Base-by-base conservation (phyloP, 2,329 filamentous ascomycete species). In the Aureobasidium namibiae region DNA sequence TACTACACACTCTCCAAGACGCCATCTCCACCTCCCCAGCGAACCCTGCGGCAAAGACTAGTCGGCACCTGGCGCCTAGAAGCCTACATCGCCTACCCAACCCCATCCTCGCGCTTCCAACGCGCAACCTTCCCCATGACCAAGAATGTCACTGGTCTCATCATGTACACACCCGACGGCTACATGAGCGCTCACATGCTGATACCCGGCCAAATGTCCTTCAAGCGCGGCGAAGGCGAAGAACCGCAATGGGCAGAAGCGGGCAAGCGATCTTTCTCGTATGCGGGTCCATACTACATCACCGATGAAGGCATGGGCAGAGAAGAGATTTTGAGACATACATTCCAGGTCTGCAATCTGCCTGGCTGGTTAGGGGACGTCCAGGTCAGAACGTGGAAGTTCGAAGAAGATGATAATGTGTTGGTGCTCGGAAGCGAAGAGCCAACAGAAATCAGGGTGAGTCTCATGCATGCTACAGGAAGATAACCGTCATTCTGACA, bases 211-310 rank as follows among this genome's bases (percentile, higher is more conserved):
- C 68, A 70, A 61, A 58, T 61, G 52, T 66, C 63, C 56, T 73
- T 73, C 68, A 70, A 70, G 61, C 69, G 70, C 23, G 71, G 70
- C 14, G 67, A 69, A 49, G 70, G 67, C 16, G 70, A 72, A 56
- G 71, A 73, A 56, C 65, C 70, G 39, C 70, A 72, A 53, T 73
- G 71, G 71, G 71, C 71, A 16, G 71, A 73, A 52, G 71, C 71
- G 4, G 70, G 68, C 14, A 72, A 72, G 60, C 63, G 71, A 21
- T 72, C 67, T 61, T 72, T 73, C 38, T 66, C 66, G 14, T 73
- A 73, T 56, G 68, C 68, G 29, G 71, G 71, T 8, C 71, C 71
- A 39, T 73, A 70, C 62, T 73, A 71, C 62, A 73, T 73, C 62
- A 70, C 59, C 42, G 63, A 71, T 41, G 71, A 73, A 57, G 70